A percentile compares a stretch with the other conserved stretches of the same genome.
These are phyloP conservation scores for Ustanciosporium gigantosporum DNA, from an alignment of 1,284 basidiomycete species.

Conservation along the genomic window DNA sequence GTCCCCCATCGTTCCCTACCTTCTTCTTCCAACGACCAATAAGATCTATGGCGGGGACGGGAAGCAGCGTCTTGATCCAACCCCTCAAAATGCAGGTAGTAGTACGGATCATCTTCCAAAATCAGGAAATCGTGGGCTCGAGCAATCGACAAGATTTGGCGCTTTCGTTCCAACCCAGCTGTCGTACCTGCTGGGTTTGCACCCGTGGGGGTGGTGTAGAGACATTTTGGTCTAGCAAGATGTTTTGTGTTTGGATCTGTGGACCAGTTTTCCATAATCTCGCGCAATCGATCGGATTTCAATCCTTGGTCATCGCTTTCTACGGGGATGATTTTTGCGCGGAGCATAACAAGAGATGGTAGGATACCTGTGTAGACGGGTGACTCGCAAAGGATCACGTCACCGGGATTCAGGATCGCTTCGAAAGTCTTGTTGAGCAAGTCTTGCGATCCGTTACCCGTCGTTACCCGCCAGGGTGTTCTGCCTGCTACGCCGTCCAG, in stretches of 20 bases:
- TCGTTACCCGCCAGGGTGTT: slow-evolving; percentile 70
- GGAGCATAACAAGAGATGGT: slow-evolving; percentile 41
- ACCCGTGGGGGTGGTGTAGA: slow-evolving; percentile 74
- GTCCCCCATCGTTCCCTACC: slow-evolving; percentile 41
- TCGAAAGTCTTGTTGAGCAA: slow-evolving; percentile 70
- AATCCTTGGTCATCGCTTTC: slow-evolving; percentile 79
- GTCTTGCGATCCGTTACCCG: slow-evolving; percentile 86
- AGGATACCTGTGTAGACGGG: slow-evolving; percentile 71
- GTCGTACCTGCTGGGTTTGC: slow-evolving; percentile 60
- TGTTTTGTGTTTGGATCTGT: slow-evolving; percentile 67
- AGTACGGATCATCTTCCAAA: slow-evolving; percentile 56
- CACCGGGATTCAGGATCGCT: slow-evolving; percentile 75
- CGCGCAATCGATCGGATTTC: slow-evolving; percentile 69
- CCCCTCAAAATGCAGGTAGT: slow-evolving; percentile 52
- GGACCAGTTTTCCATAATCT: slow-evolving; percentile 74
- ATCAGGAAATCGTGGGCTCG: slow-evolving; percentile 39
- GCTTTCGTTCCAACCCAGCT: slow-evolving; percentile 68
- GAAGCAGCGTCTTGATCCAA: slow-evolving; percentile 50
- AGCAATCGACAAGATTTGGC: slow-evolving; percentile 73
- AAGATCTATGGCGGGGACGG: slow-evolving; percentile 35
- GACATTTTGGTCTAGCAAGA: slow-evolving; percentile 70
- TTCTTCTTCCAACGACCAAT: slow-evolving; percentile 56
- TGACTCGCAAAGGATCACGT: slow-evolving; percentile 79
- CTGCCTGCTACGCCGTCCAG: slow-evolving; percentile 34
- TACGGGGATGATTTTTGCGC: slow-evolving; percentile 65